Evolutionary conservation across 352 stramenopile species (phyloP).

Genomic region (Phytophthora fragariaefolia): DNA sequence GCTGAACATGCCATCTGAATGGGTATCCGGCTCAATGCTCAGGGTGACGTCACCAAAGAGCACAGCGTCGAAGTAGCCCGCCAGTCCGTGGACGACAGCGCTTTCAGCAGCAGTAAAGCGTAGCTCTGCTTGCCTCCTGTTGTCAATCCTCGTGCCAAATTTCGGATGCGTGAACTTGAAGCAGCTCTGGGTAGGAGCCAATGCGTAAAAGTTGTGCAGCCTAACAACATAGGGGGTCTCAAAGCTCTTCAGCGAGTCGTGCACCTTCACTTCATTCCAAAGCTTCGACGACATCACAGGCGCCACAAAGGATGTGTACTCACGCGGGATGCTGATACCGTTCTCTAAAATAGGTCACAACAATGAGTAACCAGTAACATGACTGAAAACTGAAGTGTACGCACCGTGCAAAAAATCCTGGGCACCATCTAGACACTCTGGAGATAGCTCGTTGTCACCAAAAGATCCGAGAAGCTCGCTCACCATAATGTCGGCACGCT

Average conservation of each 20-base stretch:
- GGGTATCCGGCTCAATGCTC: slow-evolving; percentile 95
- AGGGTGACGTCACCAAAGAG: slow-evolving; percentile 94
- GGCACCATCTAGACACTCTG: slow-evolving; percentile 97
- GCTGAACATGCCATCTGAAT: slow-evolving; percentile 98
- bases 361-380: slow-evolving; percentile 7
- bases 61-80: slow-evolving; percentile 96
- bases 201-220: slow-evolving; percentile 91
- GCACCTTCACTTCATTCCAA: slow-evolving; percentile 91
- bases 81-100: slow-evolving; percentile 93
- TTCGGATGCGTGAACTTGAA: slow-evolving; percentile 97
- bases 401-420: slow-evolving; percentile 92
- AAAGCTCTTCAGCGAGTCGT: slow-evolving; percentile 82
- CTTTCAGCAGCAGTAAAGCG: slow-evolving; percentile 58
- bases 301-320: slow-evolving; percentile 95
- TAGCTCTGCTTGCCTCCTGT: slow-evolving; percentile 76
- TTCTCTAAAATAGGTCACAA: slow-evolving; percentile 46
- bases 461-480: slow-evolving; percentile 97
- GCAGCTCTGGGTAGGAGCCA: slow-evolving; percentile 88
- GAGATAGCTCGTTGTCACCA: slow-evolving; percentile 99
- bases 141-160: slow-evolving; percentile 75
- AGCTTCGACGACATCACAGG: slow-evolving; percentile 96
- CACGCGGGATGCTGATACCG: slow-evolving; percentile 90
- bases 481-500: slow-evolving; percentile 95
- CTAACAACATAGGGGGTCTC: slow-evolving; percentile 99
- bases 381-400: slow-evolving; percentile 1